Evolutionary conservation across 257 asterid species (phyloP), one percentile per base, ranked within the genome.

Genomic region (Coffea canephora): DNA sequence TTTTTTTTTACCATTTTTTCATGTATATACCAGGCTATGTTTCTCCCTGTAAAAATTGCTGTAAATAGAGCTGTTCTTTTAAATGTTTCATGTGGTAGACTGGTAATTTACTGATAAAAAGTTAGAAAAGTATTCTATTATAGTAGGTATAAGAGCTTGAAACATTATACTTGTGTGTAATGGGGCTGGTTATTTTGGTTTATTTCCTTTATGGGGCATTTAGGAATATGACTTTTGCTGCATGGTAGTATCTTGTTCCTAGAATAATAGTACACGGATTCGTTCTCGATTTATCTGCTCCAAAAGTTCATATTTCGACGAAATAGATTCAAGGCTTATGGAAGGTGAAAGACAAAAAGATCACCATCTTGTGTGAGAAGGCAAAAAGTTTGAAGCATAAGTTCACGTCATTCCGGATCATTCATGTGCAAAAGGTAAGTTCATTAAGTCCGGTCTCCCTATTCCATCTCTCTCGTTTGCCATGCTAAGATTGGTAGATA

Each of bases 301-400:
- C 74, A 13, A 4, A 10, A 36, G 67, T 52, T 55, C 36, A 70
- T n/a, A 67, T 6, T 18, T 71, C 45, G 49, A 36, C 36, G 52
- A 45, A 81, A 85, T 83, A 95, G 98, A 86, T 95, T 79, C 97
- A 93, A 81, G 98, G 97, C 78, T 82, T 83, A 73, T 95, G 99
- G 98, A 93, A 83, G 90, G 99, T 93, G 75, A 95, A 91, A 88
- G 91, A 91, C 86, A 92, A 90, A 77, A 91, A 92, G 79, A 91
- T 95, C 57, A 85, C 95, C 19, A 45, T 81, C 85, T 83, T 90
- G 87, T 91, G 54, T 39, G 90, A 89, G 52, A 94, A 92, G 84
- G 97, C 97, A 10, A 94, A 89, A 78, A 90, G 87, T 74, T 82
- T 94, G 88, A 94, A 90, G 92, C 94, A 92, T 41, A 89, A 84